Evolutionary conservation across 2,329 filamentous ascomycete genomes (phyloP).

Genomic region (Penicillium glabrum): DNA sequence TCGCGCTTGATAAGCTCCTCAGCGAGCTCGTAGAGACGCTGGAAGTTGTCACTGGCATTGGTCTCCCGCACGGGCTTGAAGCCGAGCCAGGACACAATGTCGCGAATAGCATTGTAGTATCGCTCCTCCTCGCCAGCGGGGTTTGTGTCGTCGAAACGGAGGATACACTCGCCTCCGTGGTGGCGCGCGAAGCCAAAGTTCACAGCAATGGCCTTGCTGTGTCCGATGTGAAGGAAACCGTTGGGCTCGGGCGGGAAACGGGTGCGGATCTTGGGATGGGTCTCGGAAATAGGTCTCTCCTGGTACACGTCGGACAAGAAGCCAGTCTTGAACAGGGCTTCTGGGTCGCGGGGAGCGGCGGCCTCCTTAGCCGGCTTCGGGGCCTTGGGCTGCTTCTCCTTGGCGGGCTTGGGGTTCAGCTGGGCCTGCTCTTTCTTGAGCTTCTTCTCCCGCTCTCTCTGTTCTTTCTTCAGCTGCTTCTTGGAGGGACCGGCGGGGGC

Average conservation of each 20-base stretch:
- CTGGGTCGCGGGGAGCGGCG: conserved; percentile 42
- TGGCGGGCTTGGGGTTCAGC: conserved; percentile 43
- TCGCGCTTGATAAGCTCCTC: conserved; percentile 76
- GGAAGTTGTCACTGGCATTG: conserved; percentile 87
- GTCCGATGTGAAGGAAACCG: conserved; percentile 89
- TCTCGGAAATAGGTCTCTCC: conserved; percentile 53
- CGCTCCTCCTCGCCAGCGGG: conserved; percentile 88
- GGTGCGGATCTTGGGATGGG: conserved; percentile 52
- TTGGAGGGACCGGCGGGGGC: conserved; percentile 34
- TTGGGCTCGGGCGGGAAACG: conserved; percentile 88
- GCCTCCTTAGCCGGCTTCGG: conserved; percentile 31
- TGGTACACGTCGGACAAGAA: conserved; percentile 73
- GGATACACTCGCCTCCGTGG: conserved; percentile 74
- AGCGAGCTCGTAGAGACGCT: conserved; percentile 81
- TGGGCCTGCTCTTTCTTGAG: conserved; percentile 23
- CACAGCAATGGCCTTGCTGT: conserved; percentile 91
- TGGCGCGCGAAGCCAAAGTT: conserved; percentile 93
- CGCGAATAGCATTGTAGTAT: conserved; percentile 85
- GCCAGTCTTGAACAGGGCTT: conserved; percentile 77
- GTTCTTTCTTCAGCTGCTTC: conserved; percentile 44
- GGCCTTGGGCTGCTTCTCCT: conserved; percentile 48
- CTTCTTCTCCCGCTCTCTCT: conserved; percentile 37
- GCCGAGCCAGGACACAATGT: conserved; percentile 80
- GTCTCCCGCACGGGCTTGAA: conserved; percentile 80
- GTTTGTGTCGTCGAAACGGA: conserved; percentile 93